Evolutionary conservation across 495 filamentous ascomycete genomes (phyloP).

Genomic region (Daldinia loculata): DNA sequence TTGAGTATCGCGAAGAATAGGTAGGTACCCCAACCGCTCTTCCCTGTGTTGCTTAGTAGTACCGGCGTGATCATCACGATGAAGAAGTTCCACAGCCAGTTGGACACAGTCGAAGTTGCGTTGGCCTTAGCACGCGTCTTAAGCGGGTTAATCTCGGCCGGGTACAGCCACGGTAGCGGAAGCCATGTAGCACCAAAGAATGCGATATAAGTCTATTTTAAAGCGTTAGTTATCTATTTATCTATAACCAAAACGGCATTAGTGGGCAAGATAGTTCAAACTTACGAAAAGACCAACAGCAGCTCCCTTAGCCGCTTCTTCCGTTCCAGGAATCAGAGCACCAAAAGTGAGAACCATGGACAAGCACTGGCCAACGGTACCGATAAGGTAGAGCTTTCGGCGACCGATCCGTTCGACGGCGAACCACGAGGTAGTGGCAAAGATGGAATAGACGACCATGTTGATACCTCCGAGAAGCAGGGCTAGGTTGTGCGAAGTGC

Average conservation of each 20-base stretch:
- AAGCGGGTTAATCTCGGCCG: constrained; percentile 66
- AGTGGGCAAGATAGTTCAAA: background rate
- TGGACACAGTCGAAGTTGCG: constrained; percentile 71
- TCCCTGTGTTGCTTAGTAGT: constrained; percentile 67
- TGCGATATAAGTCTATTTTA: constrained; percentile 69
- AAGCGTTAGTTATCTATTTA: constrained; percentile 27
- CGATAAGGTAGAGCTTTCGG: constrained; percentile 66
- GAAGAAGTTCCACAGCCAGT: constrained; percentile 71
- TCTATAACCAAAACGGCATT: background rate
- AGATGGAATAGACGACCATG: constrained; percentile 74
- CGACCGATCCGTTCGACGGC: constrained; percentile 75
- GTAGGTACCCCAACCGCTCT: constrained; percentile 71
- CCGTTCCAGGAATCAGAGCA: constrained; percentile 68
- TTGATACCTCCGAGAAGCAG: constrained; percentile 45
- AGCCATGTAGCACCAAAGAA: constrained; percentile 81
- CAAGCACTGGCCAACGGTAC: constrained; percentile 68
- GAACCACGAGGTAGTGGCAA: constrained; percentile 77
- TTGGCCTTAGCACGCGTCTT: constrained; percentile 72
- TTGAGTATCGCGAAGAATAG: constrained; percentile 74
- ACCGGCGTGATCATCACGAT: constrained; percentile 68
- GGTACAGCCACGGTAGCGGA: constrained; percentile 72
- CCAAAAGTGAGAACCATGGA: constrained; percentile 81
- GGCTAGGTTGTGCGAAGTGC: constrained; percentile 37
- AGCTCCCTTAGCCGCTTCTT: constrained; percentile 68
- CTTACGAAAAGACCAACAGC: constrained; percentile 74